Evolutionary conservation across 306 rosid genomes (phyloP), one percentile per base, ranked within the genome.

Genomic region (Vigna mungo): DNA sequence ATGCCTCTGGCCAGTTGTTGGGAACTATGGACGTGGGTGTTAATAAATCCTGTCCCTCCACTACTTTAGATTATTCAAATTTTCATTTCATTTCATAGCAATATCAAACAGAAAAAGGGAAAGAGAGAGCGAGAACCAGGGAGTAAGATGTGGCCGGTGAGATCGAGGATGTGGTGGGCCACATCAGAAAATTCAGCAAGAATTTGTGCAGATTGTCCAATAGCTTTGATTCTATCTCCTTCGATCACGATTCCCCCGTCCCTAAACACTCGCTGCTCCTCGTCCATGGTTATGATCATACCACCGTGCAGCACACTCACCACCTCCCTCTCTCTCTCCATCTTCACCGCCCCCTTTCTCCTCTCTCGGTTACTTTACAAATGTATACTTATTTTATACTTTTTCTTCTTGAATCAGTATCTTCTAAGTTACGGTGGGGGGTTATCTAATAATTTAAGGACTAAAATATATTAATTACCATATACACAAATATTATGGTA

Each of bases 1-100:
- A 93, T 91, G 80, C 98, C 95, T 74, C 98, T 86, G 2, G 77
- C 98, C 6, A 91, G 88, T 70, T 93, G 97, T 71, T 93, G 97
- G 54, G 96, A 93, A 4, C 87, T 86, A 68, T 93, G 98, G 32
- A 93, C 98, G 71, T 93, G 97, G 36, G 89, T 93, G 81, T 93
- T 91, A 68, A 93, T 84, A 9, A 93, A 78, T 76, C 97, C 97
- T 89, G 55, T 44, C 49, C 0, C 49, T 44, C 49, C 16, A 44
- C 5, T 44, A 16, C 49, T 12, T 12, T 44, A 12, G 16, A 44
- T 44, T 12, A 9, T 41, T 41, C 9, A 2, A 9, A 41, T 9
- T 41, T 41, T 8, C 13, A 41, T 41, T 39, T 9, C 11, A 39
- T 39, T 39, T 9, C 46, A 39, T 39, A 39, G 11, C 44, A 12